Conservation (phyloP, 306 rosid genomes). For the Vigna mungo region DNA sequence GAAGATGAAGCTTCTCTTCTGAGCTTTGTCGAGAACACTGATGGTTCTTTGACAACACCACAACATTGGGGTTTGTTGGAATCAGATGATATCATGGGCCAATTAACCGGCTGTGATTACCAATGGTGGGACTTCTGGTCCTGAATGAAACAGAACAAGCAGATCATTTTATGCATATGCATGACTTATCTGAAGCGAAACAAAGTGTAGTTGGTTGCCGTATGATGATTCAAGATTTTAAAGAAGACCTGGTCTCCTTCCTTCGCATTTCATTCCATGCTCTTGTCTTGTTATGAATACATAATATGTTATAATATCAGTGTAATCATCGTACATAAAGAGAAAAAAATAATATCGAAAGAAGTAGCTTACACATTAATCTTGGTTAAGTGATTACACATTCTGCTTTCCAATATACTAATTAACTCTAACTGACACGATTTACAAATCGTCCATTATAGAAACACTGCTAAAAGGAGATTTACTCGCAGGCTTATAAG, state of each 20-base stretch:
- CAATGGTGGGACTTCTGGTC: conserved; percentile 98
- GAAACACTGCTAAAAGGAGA: neutral
- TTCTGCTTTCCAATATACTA: neutral
- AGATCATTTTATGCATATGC: neutral
- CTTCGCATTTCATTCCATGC: conserved; percentile 22
- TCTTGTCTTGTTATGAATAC: neutral
- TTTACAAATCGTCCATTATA: conserved; percentile 23
- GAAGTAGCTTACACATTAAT: neutral
- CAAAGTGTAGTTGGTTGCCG: conserved; percentile 10
- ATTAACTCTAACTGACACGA: neutral
- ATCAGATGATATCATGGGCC: conserved; percentile 62
- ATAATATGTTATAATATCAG: no score
- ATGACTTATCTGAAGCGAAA: neutral
- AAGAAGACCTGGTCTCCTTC: conserved; percentile 1
- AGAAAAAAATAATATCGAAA: neutral
- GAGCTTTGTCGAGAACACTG: conserved; percentile 60
- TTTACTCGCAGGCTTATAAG: no score
- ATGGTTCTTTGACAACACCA: conserved; percentile 71
- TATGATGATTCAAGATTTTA: conserved; percentile 15
- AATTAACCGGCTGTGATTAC: conserved; percentile 50
- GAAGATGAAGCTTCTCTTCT: conserved; percentile 59
- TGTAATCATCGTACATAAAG: no score
- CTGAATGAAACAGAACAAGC: conserved; percentile 51
- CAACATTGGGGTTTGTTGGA: conserved; percentile 78
- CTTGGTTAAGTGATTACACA: neutral